Evolutionary conservation across 768 basidiomycete species (phyloP).

Genomic region (Amanita exitialis): DNA sequence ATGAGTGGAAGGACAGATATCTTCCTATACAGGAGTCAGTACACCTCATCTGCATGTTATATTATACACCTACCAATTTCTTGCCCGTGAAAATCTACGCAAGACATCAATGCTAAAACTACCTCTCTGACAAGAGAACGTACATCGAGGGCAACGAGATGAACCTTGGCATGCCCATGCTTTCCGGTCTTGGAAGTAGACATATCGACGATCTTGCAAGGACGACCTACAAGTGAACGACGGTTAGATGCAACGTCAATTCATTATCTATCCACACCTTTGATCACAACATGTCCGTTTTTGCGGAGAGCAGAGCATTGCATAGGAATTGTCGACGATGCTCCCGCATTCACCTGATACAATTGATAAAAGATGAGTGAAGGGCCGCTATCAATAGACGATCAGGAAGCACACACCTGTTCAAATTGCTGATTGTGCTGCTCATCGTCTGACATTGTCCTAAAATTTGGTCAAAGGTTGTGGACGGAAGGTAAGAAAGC

Average conservation of each 20-base stretch:
- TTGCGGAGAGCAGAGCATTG: constrained; percentile 96
- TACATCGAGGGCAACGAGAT: constrained; percentile 94
- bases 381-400: neutral
- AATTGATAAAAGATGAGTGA: constrained; percentile 7
- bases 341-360: constrained; percentile 56
- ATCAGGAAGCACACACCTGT: constrained; percentile 35
- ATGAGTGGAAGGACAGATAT: constrained; percentile 94
- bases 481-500: constrained; percentile 10
- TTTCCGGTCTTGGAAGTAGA: constrained; percentile 99
- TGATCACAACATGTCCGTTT: constrained; percentile 93
- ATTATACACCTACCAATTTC: constrained; percentile 63
- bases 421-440: constrained; percentile 86
- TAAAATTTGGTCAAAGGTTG: constrained; percentile 8
- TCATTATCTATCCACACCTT: constrained; percentile 34
- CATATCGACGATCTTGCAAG: constrained; percentile 99
- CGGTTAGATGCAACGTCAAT: constrained; percentile 3
- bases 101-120: constrained; percentile 9
- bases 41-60: neutral
- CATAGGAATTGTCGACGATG: constrained; percentile 75
- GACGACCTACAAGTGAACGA: constrained; percentile 43
- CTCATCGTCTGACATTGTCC: constrained; percentile 82
- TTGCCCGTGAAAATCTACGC: constrained; percentile 94
- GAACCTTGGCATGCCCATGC: constrained; percentile 99
- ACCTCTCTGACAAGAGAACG: constrained; percentile 21
- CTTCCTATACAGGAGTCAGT: constrained; percentile 45